Evolutionary conservation across 345 rosid species (phyloP), one percentile per base, ranked within the genome.

Genomic region (Brassica juncea): DNA sequence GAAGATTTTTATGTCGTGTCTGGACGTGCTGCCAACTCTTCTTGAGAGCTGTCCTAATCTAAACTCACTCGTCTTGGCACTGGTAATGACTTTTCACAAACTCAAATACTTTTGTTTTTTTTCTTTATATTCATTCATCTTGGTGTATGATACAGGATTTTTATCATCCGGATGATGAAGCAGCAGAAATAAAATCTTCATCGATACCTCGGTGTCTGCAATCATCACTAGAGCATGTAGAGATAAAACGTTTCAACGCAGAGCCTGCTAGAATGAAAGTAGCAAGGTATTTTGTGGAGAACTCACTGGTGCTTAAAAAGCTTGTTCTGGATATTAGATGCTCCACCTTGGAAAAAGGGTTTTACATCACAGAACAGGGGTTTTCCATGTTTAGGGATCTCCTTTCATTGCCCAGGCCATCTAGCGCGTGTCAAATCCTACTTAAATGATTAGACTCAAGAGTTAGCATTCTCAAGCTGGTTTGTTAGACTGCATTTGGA

Each of bases 181-280:
- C 54, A 1, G 54, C 1, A 42, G 4, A 15, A 1, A 6, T 67
- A 35, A 67, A 9, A 6, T 0, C 68, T 16, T 25, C 66, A 67
- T 57, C 59, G 1, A n/a, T 76, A 68, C 73, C 32, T 15, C 59
- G 47, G 32, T 76, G 79, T 76, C 16, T 76, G 32, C 12, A 35
- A 10, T 35, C 79, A 59, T 57, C 79, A 66, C 79, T 76, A 12
- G 79, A 76, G 79, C 16, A 15, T 74, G 78, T 66, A 23, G 66
- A 74, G 55, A 65, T 74, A 8, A 74, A 54, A 66, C 1, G 27
- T n/a, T 54, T 52, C 15, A 8, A 23, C 12, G 57, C 65, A 74
- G 6, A 5, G 16, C 27, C 67, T 57, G 59, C 32, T 28, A 58
- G 11, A 16, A 75, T 75, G 79, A 58, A 75, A 57, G 28, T 75